Evolutionary conservation across 805 yeast genomes (phyloP).

Genomic region (Schizosaccharomyces cryophilus): DNA sequence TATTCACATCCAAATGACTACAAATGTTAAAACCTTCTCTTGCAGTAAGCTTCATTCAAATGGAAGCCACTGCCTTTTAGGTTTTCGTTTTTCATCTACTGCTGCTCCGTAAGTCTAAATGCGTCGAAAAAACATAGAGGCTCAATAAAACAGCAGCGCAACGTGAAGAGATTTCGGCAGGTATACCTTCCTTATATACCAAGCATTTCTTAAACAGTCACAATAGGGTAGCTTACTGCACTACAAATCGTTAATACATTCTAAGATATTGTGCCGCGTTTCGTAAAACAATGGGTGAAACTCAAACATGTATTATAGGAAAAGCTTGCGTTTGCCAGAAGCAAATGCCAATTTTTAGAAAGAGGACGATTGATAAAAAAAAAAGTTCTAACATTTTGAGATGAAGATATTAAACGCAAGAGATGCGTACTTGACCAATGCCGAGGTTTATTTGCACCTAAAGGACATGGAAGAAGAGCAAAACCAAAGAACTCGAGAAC

Average conservation of each 20-base stretch:
- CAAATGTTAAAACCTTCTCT: neutral
- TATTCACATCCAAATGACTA: no score
- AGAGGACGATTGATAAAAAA: neutral
- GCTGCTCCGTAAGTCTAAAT: neutral
- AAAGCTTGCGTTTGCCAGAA: neutral
- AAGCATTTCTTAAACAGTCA: neutral
- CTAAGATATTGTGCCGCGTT: neutral
- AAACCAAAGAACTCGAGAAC: neutral
- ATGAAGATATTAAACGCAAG: neutral
- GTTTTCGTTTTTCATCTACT: neutral
- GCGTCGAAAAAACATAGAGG: neutral
- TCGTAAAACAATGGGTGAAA: neutral
- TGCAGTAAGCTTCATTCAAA: neutral
- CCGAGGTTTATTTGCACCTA: neutral
- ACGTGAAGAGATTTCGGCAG: neutral
- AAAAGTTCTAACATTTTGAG: neutral
- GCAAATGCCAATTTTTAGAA: no score
- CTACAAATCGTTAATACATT: neutral
- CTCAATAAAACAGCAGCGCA: neutral
- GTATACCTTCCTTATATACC: neutral
- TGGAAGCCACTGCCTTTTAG: neutral
- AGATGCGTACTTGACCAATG: neutral
- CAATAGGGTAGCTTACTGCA: neutral
- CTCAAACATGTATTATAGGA: neutral
- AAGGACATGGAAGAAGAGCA: neutral